Evolutionary conservation across 116 monocot species (phyloP).

Genomic region (Papilionanthe hybrid): DNA sequence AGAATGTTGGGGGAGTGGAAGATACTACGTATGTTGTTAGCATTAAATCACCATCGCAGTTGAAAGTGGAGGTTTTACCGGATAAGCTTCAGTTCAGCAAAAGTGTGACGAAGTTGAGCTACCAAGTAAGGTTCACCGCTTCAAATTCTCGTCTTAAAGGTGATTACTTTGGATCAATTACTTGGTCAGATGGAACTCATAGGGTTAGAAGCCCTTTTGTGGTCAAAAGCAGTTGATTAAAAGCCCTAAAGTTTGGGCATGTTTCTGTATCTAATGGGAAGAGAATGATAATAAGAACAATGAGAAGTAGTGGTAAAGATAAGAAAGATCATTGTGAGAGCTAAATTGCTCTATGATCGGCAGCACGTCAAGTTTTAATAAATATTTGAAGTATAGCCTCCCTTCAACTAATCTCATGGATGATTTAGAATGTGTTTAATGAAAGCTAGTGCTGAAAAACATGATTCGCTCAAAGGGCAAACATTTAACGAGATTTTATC

Average conservation of each 20-base stretch:
- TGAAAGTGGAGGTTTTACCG: constrained; percentile 57
- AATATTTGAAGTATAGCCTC: not conserved
- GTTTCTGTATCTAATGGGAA: not conserved
- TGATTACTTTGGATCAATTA: constrained; percentile 55
- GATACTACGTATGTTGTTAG: constrained; percentile 36
- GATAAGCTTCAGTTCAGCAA: constrained; percentile 55
- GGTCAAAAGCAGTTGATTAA: constrained; percentile 21
- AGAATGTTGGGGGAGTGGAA: constrained; percentile 51
- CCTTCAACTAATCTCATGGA: not conserved
- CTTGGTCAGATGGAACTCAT: constrained; percentile 65
- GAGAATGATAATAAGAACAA: not conserved
- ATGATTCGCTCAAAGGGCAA: not conserved
- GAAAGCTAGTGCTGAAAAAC: not conserved
- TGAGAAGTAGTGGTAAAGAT: not conserved
- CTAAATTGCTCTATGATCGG: not conserved
- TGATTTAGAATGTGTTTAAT: not conserved
- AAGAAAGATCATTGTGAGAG: not conserved
- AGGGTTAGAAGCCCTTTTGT: constrained; percentile 60
- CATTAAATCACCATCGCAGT: constrained; percentile 37
- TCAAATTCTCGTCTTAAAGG: constrained; percentile 20
- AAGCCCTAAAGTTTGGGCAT: not conserved
- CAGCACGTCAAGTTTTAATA: not conserved
- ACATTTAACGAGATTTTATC: not conserved
- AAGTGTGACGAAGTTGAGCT: constrained; percentile 32
- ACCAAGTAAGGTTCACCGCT: constrained; percentile 54